Evolutionary conservation across 176 grass and related monocot species (phyloP).

Genomic region (Aegilops longissima): DNA sequence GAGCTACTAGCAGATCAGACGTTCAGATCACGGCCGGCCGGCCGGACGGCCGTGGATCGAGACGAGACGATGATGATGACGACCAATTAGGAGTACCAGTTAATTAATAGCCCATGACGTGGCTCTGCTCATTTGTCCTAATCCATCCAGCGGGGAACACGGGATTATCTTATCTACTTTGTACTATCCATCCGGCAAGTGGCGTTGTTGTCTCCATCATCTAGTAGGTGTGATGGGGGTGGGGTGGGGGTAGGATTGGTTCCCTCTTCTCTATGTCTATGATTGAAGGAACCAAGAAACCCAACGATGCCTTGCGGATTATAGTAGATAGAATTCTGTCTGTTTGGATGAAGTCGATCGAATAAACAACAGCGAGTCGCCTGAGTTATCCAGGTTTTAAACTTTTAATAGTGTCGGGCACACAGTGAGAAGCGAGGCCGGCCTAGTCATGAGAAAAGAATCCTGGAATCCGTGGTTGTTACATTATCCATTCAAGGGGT

Average conservation of each 20-base stretch:
- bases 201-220: neutral
- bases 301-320: constrained; percentile 5
- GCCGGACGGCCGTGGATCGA: neutral
- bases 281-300: constrained; percentile 3
- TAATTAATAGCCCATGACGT: constrained; percentile 5
- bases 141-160: constrained; percentile 16
- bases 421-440: neutral
- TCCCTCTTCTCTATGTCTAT: neutral
- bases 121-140: constrained; percentile 9
- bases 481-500: neutral
- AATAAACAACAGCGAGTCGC: constrained; percentile 12
- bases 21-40: neutral
- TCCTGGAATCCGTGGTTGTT: constrained; percentile 2
- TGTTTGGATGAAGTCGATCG: neutral
- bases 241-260: neutral
- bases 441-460: neutral
- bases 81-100: neutral
- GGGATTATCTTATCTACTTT: constrained; percentile 21
- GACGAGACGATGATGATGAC: neutral
- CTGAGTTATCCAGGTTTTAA: neutral
- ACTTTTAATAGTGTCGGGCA: neutral
- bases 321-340: neutral
- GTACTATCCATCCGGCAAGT: constrained; percentile 6
- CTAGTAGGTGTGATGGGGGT: constrained; percentile 8
- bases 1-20: constrained; percentile 3